These are phyloP conservation scores for Apiotrichum gracile DNA, from an alignment of 1,284 basidiomycete genomes.

Conservation along the genomic window DNA sequence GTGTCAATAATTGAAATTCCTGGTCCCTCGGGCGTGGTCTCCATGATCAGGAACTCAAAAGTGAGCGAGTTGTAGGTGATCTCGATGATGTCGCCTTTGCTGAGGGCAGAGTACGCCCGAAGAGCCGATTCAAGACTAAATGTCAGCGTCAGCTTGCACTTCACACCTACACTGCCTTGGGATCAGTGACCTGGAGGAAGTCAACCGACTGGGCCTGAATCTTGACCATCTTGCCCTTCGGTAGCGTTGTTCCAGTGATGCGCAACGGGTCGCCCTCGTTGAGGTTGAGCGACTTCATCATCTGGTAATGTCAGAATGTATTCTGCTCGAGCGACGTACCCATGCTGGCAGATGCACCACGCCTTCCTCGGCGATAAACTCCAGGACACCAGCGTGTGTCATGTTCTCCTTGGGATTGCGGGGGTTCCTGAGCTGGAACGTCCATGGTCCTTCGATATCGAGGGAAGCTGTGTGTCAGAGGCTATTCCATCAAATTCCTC, in stretches of 20 bases:
- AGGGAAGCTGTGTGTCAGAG: constrained; percentile 55
- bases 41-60: constrained; percentile 95
- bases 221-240: constrained; percentile 94
- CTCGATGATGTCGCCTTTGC: constrained; percentile 86
- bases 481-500: neutral
- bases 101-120: constrained; percentile 85
- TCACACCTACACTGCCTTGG: constrained; percentile 85
- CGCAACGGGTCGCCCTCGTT: constrained; percentile 93
- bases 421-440: constrained; percentile 90
- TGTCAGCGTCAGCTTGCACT: neutral
- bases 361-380: constrained; percentile 97
- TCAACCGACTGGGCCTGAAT: constrained; percentile 92
- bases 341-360: constrained; percentile 92
- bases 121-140: constrained; percentile 85
- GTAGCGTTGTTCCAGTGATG: constrained; percentile 77
- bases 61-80: constrained; percentile 87
- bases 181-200: constrained; percentile 84
- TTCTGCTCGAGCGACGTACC: constrained; percentile 45
- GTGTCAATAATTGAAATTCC: constrained; percentile 92
- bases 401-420: constrained; percentile 69
- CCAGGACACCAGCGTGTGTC: constrained; percentile 94
- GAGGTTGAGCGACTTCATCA: constrained; percentile 89
- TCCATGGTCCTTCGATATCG: constrained; percentile 91
- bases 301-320: constrained; percentile 48
- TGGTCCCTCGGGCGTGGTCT: constrained; percentile 75